Evolutionary conservation across 768 basidiomycete species (phyloP).

Genomic region (Boletus vermiculosoides): DNA sequence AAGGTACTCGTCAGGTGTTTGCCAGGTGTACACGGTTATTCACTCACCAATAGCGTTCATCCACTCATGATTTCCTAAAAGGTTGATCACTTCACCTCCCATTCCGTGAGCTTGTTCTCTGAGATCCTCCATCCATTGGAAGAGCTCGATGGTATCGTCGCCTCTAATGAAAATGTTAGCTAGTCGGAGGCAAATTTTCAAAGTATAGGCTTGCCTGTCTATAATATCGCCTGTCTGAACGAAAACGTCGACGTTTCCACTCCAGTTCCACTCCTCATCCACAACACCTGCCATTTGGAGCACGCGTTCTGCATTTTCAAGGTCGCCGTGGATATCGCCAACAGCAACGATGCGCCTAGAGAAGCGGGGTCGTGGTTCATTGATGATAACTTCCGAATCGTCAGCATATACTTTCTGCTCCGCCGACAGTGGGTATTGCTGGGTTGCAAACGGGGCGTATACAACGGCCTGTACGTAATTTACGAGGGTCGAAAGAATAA

Average conservation of each 20-base stretch:
- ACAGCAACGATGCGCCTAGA: constrained; percentile 73
- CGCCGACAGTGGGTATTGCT: constrained; percentile 11
- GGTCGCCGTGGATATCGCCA: constrained; percentile 90
- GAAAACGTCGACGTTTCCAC: constrained; percentile 76
- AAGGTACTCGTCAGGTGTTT: constrained; percentile 13
- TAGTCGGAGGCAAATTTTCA: background rate
- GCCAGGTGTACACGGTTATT: background rate
- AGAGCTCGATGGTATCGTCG: constrained; percentile 86
- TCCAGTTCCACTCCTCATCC: constrained; percentile 74
- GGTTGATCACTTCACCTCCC: constrained; percentile 73
- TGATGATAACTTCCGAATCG: constrained; percentile 10
- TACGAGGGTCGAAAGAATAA: constrained; percentile 26
- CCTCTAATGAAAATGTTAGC: constrained; percentile 50
- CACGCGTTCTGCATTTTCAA: constrained; percentile 75
- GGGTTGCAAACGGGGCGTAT: constrained; percentile 21
- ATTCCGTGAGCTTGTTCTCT: constrained; percentile 65
- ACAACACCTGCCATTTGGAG: constrained; percentile 78
- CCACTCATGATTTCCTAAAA: constrained; percentile 94
- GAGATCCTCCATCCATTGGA: constrained; percentile 79
- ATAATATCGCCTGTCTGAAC: constrained; percentile 98
- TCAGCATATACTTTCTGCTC: constrained; percentile 2
- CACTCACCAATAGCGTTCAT: constrained; percentile 82
- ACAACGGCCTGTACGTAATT: constrained; percentile 24
- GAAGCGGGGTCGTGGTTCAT: constrained; percentile 33
- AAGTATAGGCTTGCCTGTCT: constrained; percentile 58